Evolutionary conservation across 2,329 filamentous ascomycete genomes (phyloP).

Genomic region (Aotearoamyces nothofagi): DNA sequence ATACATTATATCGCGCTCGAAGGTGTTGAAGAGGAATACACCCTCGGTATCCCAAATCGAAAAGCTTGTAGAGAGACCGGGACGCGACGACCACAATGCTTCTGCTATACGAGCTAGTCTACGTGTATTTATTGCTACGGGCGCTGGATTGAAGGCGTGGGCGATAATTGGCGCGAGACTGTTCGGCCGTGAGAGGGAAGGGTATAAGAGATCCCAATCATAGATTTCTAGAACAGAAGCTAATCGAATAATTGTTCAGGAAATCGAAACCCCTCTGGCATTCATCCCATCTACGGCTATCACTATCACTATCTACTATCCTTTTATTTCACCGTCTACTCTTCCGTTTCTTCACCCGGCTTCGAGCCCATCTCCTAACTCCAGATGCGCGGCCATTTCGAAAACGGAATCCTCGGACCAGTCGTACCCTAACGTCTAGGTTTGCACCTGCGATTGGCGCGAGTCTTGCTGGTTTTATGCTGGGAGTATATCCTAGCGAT

Average conservation of each 20-base stretch:
- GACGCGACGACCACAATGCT: constrained; percentile 51
- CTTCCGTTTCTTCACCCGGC: constrained; percentile 72
- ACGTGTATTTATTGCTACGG: constrained; percentile 52
- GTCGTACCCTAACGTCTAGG: constrained; percentile 61
- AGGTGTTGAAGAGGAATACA: constrained; percentile 35
- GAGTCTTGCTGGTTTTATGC: constrained; percentile 67
- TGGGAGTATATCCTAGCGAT: constrained; percentile 57
- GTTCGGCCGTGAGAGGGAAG: constrained; percentile 22
- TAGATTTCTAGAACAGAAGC: neutral
- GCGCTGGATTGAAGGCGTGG: constrained; percentile 47
- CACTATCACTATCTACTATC: constrained; percentile 70
- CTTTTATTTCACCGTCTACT: constrained; percentile 79
- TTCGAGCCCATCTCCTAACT: constrained; percentile 65
- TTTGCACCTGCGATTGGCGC: constrained; percentile 86
- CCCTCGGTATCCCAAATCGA: constrained; percentile 40
- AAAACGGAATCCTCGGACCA: constrained; percentile 63
- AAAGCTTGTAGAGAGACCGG: constrained; percentile 19
- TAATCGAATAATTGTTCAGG: constrained; percentile 7
- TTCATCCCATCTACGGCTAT: constrained; percentile 60
- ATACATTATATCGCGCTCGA: constrained; percentile 63
- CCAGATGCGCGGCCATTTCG: constrained; percentile 72
- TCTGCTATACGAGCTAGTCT: constrained; percentile 56
- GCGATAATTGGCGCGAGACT: constrained; percentile 34
- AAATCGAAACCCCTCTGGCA: constrained; percentile 39
- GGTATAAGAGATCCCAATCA: constrained; percentile 5